Base-by-base conservation (phyloP, 2,329 filamentous ascomycete genomes). In the Aspergillus quadricinctus region DNA sequence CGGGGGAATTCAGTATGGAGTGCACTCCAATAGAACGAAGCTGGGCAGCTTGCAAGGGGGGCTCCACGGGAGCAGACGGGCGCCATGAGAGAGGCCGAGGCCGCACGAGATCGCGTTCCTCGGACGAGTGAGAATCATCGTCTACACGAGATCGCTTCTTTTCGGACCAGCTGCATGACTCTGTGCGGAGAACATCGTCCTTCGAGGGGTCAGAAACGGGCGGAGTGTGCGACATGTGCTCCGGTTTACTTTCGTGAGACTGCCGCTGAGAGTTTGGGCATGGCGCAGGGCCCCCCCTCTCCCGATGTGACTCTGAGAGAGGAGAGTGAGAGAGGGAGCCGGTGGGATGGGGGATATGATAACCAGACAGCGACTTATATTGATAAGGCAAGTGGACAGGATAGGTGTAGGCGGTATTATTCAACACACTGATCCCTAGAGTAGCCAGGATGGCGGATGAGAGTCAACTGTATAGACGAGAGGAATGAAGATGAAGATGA, bases 21-120 rank as follows among this genome's bases (percentile, higher is more conserved):
- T 74, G 72, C n/a, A 77, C 72, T 9, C 71, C 73, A 58, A 75
- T 71, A 27, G 72, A 69, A 43, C 73, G 70, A 46, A 69, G 66
- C 46, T 66, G 65, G 6, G 64, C 57, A 17, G 66, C 59, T 49
- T 67, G 66, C 59, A 72, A 50, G 11, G 70, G 68, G n/a, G 69
- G 71, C 52, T 74, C 71, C 53, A 70, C 66, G 9, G 69, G 69
- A 3, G 64, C 66, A 54, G 71, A 71, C 46, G 69, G 72, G 59
- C 71, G 69, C 72, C 71, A 74, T 59, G 72, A 71, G 46, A 67
- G 64, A 27, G 67, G 66, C 50, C 69, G 66, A 55, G 67, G 62
- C 29, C 66, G 66, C 50, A 69, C 57, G 41, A 65, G 58, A 52
- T 68, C 66, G 50, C 66, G 61, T 29, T 57, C 58, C 29, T 65